Evolutionary conservation across 1,284 basidiomycete species (phyloP), one percentile per base, ranked within the genome.

Genomic region (Fomitopsis pinicola): DNA sequence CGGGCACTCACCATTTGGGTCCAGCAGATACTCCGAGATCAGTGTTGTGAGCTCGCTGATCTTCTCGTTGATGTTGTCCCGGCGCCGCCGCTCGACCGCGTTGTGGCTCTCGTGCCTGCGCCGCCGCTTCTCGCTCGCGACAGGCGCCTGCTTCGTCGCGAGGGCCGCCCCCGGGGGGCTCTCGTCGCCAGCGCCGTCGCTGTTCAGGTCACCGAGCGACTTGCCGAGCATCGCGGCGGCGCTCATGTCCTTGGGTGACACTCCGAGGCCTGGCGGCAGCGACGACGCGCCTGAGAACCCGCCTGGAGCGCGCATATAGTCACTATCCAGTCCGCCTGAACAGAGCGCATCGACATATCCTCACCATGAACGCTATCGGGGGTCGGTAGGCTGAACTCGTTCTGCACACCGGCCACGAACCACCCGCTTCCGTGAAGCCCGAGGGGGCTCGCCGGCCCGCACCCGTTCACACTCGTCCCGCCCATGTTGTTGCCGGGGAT

Each of bases 11-110:
- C 79, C 79, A 61, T 77, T 80, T 50, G 81, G 80, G 68, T 92
- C 90, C 50, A 93, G 78, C 74, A 92, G 79, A 68, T 87, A 87
- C 72, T 94, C 92, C 2, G 94, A 94, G 62, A 97, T 90, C 58
- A 97, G 80, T 26, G 89, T 90, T 15, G 94, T 91, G 1, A 97
- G 83, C 73, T 96, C 94, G 52, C 85, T 85, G 68, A 97, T 97
- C 75, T 92, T 92, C 77, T 96, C 94, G 75, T 97, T 97, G 74
- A 97, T 97, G 73, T 95, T 95, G 72, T 96, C 94, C 53, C 94
- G 76, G 58, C 94, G 74, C 33, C 94, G 78, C 19, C 94, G 81
- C 77, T 97, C 94, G 64, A 97, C 94, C 3, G 93, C 94, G 70
- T 96, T 96, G 73, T 96, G 94, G 6, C 87, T 90, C 75, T 95